Percentiles rank a stretch among this genome's conserved stretches.
Conservation (phyloP, 805 yeast species). For the Kluyveromyces siamensis region DNA sequence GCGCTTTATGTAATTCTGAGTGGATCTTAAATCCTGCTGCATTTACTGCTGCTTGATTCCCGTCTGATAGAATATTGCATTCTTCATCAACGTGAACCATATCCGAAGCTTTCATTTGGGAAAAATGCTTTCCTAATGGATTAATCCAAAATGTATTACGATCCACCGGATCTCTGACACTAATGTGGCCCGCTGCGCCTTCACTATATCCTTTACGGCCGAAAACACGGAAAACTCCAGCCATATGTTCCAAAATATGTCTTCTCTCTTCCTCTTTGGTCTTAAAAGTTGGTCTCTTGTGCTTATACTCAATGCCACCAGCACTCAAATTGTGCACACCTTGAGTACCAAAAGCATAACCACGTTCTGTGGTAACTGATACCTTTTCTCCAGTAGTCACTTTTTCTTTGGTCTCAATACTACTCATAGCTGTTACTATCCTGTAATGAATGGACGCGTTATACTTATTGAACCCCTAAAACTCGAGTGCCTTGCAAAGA, state of each 20-base stretch:
- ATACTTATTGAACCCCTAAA: too few relatives aligned
- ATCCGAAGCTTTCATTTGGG: constrained; percentile 48
- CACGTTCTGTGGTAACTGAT: not conserved
- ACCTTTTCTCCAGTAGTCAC: not conserved
- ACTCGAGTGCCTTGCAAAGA: too few relatives aligned
- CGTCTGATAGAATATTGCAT: constrained; percentile 46
- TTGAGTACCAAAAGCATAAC: constrained; percentile 6
- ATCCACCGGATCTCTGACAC: constrained; percentile 74
- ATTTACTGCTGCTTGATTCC: constrained; percentile 43
- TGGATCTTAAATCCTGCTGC: constrained; percentile 65
- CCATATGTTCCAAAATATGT: constrained; percentile 51
- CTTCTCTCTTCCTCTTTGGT: constrained; percentile 13
- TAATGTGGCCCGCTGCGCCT: constrained; percentile 81
- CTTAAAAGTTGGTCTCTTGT: constrained; percentile 11
- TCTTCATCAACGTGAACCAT: constrained; percentile 52
- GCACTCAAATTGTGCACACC: constrained; percentile 15
- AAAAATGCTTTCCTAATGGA: constrained; percentile 75
- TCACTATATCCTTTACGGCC: constrained; percentile 71
- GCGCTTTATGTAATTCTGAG: constrained; percentile 51
- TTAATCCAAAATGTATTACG: constrained; percentile 84
- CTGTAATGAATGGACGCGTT: not conserved
- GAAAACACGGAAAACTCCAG: constrained; percentile 75
- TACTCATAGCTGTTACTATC: not conserved
- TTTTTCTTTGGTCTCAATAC: not conserved
- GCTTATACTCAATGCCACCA: constrained; percentile 11